Conservation (phyloP, 176 grass and related monocot species). For the Rhipidocladum racemiflorum region DNA sequence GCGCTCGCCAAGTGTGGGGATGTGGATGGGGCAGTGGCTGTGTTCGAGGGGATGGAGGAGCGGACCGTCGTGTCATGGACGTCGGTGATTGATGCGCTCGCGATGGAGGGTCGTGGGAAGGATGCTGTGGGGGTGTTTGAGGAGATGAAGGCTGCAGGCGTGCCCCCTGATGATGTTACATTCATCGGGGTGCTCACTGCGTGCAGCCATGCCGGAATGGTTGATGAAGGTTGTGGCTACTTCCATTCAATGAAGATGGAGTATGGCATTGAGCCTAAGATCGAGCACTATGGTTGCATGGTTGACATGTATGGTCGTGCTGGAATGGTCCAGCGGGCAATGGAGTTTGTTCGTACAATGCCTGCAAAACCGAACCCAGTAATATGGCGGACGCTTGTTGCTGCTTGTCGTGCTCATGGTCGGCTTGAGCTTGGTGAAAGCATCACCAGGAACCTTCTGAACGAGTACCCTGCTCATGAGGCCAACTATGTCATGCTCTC, state of each 20-base stretch:
- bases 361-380: constrained; percentile 59
- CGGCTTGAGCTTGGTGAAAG: constrained; percentile 46
- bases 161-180: constrained; percentile 54
- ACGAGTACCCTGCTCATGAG: constrained; percentile 45
- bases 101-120: constrained; percentile 59
- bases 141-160: constrained; percentile 38
- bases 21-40: constrained; percentile 40
- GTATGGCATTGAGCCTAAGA: constrained; percentile 57
- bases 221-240: constrained; percentile 50
- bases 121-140: constrained; percentile 54
- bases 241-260: constrained; percentile 55
- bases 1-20: constrained; percentile 65
- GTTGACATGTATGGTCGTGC: constrained; percentile 67
- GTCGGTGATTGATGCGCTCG: constrained; percentile 59
- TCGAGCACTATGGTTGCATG: constrained; percentile 74
- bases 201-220: constrained; percentile 60
- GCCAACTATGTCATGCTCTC: constrained; percentile 70
- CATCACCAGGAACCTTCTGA: constrained; percentile 50
- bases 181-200: constrained; percentile 74
- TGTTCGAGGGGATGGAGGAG: constrained; percentile 55
- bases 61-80: constrained; percentile 66
- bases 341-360: constrained; percentile 58
- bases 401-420: constrained; percentile 61
- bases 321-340: constrained; percentile 49
- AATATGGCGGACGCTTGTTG: constrained; percentile 57